Evolutionary conservation across 2,329 filamentous ascomycete species (phyloP), one percentile per base, ranked within the genome.

Genomic region (Stagonosporopsis chrysanthemi): DNA sequence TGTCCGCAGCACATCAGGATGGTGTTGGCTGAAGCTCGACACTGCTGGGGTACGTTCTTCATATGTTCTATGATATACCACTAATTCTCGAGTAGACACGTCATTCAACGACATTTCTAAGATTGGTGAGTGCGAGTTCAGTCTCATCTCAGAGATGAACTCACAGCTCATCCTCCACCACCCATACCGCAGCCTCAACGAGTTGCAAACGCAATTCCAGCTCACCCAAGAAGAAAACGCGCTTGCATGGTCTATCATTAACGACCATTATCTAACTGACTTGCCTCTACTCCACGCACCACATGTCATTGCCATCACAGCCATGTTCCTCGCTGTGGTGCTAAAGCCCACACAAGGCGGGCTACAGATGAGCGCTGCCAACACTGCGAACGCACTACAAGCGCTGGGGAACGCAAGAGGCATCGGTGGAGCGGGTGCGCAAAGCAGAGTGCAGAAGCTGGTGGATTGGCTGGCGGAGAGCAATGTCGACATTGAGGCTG

Each of bases 1-100:
- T 93, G 89, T 47, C 95, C 95, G 2, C 94, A 98, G 75, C 95
- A 99, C 75, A 98, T 99, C 69, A 87, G 95, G 28, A 85, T 96
- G 62, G 89, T 99, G 56, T 88, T 95, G 11, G 89, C 87, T 43
- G 95, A 99, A 76, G 92, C 93, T 3, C 88, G 92, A 31, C 86
- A 89, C 56, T 83, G 96, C 50, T 76, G 73, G 73, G 74, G 73
- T 75, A 65, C 14, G 68, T 46, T 15, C 22, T 14, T 17, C 12
- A 22, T n/a, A 2, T 5, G 28, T 6, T 41, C 11, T 19, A 6
- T 8, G 3, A 14, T 26, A 6, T 46, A 7, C 38, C 4, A 42
- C 61, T 67, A 48, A 67, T 64, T 42, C 28, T 0, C 51, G 52
- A 19, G 26, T 49, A 75, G 74, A 76, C 44, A 71, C 73, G 3